A percentile compares a stretch with the other conserved stretches of the same genome.
These are phyloP conservation scores for Breviolum minutum DNA, from an alignment of 73 alveolate species.

Conservation along the genomic window DNA sequence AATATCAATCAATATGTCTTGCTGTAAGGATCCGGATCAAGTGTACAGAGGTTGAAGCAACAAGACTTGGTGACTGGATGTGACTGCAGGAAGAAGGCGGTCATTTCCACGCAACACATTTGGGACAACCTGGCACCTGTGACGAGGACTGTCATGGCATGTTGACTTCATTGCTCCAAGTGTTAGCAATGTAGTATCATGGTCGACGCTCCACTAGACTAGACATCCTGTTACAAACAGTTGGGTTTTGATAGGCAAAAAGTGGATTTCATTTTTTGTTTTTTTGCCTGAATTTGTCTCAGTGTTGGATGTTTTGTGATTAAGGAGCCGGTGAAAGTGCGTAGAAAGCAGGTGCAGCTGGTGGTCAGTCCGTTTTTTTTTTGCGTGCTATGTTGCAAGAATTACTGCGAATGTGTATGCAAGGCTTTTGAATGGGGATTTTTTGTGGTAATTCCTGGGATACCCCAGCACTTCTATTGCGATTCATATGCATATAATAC, in stretches of 20 bases:
- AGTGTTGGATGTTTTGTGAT: background rate
- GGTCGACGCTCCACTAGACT: too few species aligned
- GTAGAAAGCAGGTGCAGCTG: background rate
- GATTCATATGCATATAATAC: too few species aligned
- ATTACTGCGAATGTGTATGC: background rate
- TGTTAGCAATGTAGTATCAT: too few species aligned
- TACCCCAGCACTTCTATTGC: too few species aligned
- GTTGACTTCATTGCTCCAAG: background rate
- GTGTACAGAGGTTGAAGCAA: background rate
- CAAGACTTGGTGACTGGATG: background rate
- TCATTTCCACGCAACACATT: conserved; percentile 1
- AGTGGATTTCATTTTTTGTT: too few species aligned
- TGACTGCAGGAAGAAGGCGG: conserved; percentile 43
- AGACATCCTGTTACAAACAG: too few species aligned
- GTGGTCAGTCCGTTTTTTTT: too few species aligned
- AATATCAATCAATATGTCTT: background rate
- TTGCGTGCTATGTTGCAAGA: too few species aligned
- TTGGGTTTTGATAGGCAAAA: too few species aligned
- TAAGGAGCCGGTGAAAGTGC: conserved; percentile 6
- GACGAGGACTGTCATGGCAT: background rate
- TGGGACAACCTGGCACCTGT: conserved; percentile 59
- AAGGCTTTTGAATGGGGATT: background rate
- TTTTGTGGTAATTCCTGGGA: background rate
- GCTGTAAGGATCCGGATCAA: background rate
- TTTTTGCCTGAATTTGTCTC: background rate